Percentiles rank a stretch among this genome's conserved stretches.
Conservation (phyloP, 345 rosid genomes). For the rapeseed (Brassica napus) region DNA sequence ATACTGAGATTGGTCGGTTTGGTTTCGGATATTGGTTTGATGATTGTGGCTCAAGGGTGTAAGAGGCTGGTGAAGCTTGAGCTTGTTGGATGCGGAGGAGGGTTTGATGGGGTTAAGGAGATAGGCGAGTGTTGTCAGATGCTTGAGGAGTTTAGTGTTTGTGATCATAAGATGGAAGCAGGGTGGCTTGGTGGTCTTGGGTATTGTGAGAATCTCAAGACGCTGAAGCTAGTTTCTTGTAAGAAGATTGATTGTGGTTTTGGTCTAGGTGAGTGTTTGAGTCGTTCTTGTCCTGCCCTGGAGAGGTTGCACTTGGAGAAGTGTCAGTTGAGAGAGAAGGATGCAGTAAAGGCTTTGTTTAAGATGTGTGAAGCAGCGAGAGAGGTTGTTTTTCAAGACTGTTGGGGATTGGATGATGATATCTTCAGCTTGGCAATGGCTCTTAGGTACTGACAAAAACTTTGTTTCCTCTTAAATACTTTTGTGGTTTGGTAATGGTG, state of each 20-base stretch:
- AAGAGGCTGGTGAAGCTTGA: conserved; percentile 89
- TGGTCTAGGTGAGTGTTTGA: conserved; percentile 58
- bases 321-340: conserved; percentile 76
- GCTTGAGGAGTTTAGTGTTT: conserved; percentile 84
- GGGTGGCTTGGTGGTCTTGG: conserved; percentile 89
- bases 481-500: not conserved
- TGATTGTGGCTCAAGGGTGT: conserved; percentile 90
- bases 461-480: not conserved
- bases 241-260: conserved; percentile 65
- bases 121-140: conserved; percentile 92
- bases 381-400: conserved; percentile 74
- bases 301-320: conserved; percentile 76
- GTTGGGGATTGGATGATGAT: conserved; percentile 92
- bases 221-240: conserved; percentile 71
- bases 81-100: conserved; percentile 84
- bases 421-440: conserved; percentile 54
- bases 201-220: conserved; percentile 87
- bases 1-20: conserved; percentile 68
- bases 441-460: conserved; percentile 57
- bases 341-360: conserved; percentile 63
- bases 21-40: conserved; percentile 89
- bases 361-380: conserved; percentile 65
- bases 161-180: conserved; percentile 86
- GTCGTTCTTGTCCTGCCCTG: conserved; percentile 59
- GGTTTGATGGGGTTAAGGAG: conserved; percentile 91